Base-by-base conservation (phyloP, 2,329 filamentous ascomycete genomes). In the Chaetomiaceae sp. region DNA sequence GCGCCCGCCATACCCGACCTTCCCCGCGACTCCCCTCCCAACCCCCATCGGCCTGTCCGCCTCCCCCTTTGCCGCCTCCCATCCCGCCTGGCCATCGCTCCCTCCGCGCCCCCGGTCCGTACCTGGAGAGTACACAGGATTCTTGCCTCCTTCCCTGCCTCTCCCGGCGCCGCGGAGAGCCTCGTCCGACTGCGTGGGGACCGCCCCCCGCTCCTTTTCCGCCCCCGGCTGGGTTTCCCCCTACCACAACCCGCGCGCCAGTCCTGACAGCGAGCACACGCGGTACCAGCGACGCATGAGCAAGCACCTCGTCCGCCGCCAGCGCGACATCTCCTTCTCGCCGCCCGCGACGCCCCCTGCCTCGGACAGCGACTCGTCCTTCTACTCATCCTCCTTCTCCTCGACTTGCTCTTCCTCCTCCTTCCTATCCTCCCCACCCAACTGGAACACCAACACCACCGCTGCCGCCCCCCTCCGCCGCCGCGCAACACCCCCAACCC, bases 71-170 rank as follows among this genome's bases (percentile, higher is more conserved):
- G 9, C 55, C 7, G 20, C 13, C 16, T 10, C 40, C 30, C 43
- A 46, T 13, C 48, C 48, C 12, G 21, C 13, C 19, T 45, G 45
- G 50, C 23, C 45, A 3, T n/a, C 44, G 8, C 27, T 42, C 7
- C 38, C 37, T 39, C 37, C 23, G 21, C 34, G 49, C 16, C 16
- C 40, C n/a, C 44, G 39, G 25, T 53, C 50, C 14, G 34, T 31
- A 9, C 13, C 45, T 3, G n/a, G 35, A 20, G 30, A 45, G 4
- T 12, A 31, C n/a, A 16, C 40, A 39, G 21, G 13, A 1, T 30
- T 33, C 10, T 2, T 38, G 10, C 37, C 16, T 12, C 41, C 37
- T n/a, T 8, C 16, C n/a, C 20, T 27, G 10, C 17, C 19, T 4
- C 2, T 33, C 14, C 23, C 31, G 16, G 48, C 7, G 8, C 48